Evolutionary conservation across 2,329 filamentous ascomycete species (phyloP).

Genomic region (Trichoderma gracile): DNA sequence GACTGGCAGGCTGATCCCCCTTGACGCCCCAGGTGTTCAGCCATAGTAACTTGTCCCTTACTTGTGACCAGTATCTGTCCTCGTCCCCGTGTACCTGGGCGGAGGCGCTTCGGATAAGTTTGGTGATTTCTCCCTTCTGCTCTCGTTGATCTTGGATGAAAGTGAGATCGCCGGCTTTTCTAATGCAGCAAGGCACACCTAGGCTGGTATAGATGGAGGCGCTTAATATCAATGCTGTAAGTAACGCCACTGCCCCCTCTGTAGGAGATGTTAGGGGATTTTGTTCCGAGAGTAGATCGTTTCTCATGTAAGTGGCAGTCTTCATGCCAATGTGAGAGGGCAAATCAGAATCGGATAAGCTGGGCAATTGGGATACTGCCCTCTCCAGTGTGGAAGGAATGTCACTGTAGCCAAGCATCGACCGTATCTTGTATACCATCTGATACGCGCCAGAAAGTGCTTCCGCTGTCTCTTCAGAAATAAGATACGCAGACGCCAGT

Average conservation of each 20-base stretch:
- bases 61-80: conserved; percentile 62
- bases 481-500: conserved; percentile 66
- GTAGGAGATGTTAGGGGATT: conserved; percentile 67
- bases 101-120: conserved; percentile 57
- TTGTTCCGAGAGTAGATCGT: conserved; percentile 55
- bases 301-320: conserved; percentile 38
- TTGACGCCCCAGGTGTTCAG: conserved; percentile 68
- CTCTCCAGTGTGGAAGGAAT: conserved; percentile 2
- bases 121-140: conserved; percentile 60
- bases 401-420: conserved; percentile 58
- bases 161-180: conserved; percentile 61
- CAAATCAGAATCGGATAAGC: conserved; percentile 38
- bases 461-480: conserved; percentile 59
- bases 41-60: conserved; percentile 69
- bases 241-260: conserved; percentile 55
- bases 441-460: conserved; percentile 61
- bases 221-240: conserved; percentile 65
- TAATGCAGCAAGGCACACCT: conserved; percentile 53
- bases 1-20: conserved; percentile 19
- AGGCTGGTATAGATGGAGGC: conserved; percentile 56
- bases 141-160: conserved; percentile 65
- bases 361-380: conserved; percentile 31
- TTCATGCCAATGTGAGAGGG: conserved; percentile 31
- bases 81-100: conserved; percentile 57
- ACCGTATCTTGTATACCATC: conserved; percentile 57